Percentiles rank a stretch among this genome's conserved stretches.
phyloP scores from a whole-genome alignment of 306 rosid species.

The Elaeagnus macrophylla region DNA sequence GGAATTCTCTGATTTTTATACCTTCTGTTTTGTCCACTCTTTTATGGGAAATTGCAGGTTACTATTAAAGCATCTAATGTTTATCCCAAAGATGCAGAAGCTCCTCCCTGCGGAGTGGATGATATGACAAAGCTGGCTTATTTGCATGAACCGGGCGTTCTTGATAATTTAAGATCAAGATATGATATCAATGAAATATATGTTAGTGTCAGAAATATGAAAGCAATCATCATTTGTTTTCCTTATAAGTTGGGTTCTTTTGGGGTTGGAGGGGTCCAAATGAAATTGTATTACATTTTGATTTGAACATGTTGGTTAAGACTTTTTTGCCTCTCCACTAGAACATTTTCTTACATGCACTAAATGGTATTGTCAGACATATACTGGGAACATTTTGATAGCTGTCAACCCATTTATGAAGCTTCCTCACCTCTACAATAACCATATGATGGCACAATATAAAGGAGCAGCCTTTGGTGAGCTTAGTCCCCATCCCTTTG shows the following conservation, averaged over 20 bases:
- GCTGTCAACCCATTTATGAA: conserved; percentile 93
- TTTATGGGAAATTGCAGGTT: conserved; percentile 41
- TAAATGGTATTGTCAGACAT: conserved; percentile 43
- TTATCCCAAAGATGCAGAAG: conserved; percentile 90
- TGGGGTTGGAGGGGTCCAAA: not conserved
- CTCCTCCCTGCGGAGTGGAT: conserved; percentile 75
- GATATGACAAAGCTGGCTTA: conserved; percentile 97
- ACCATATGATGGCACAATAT: conserved; percentile 63
- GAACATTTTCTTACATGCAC: too few relatives aligned
- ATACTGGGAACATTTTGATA: conserved; percentile 88
- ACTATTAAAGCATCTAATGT: conserved; percentile 45
- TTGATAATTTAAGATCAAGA: conserved; percentile 63
- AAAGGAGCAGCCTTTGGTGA: conserved; percentile 72
- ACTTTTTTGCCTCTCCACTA: too few relatives aligned
- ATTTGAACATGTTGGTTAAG: too few relatives aligned
- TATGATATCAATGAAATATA: conserved; percentile 64
- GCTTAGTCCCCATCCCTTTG: conserved; percentile 95
- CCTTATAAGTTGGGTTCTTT: not conserved
- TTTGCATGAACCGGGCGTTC: conserved; percentile 93
- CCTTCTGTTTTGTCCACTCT: conserved; percentile 4
- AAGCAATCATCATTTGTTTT: not conserved
- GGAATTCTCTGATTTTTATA: conserved; percentile 12
- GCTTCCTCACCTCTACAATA: conserved; percentile 69
- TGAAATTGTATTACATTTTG: too few relatives aligned
- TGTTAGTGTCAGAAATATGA: conserved; percentile 39